Evolutionary conservation across 352 stramenopile species (phyloP).

Genomic region (Phytophthora sojae): DNA sequence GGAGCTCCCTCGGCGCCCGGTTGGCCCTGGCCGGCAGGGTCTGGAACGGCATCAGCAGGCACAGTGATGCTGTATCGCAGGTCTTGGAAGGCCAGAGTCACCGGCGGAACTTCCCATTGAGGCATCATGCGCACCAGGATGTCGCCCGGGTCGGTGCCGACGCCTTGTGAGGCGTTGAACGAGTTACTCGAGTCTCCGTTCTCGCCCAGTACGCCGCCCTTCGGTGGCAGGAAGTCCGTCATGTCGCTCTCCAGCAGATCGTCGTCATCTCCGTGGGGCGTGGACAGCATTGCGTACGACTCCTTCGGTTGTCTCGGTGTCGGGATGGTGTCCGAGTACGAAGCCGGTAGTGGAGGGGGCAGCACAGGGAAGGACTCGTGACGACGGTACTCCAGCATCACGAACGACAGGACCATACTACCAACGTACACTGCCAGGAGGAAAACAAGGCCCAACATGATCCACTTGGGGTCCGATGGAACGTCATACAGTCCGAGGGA

Average conservation of each 20-base stretch:
- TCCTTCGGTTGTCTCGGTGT: conserved; percentile 34
- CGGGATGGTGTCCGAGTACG: conserved; percentile 15
- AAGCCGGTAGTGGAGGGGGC: conserved; percentile 12
- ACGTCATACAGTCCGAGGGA: conserved; percentile 51
- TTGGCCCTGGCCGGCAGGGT: conserved; percentile 15
- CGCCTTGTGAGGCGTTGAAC: conserved; percentile 31
- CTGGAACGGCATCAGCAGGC: conserved; percentile 20
- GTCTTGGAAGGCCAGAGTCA: conserved; percentile 61
- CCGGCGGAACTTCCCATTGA: conserved; percentile 40
- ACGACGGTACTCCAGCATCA: conserved; percentile 48
- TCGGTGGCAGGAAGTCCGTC: conserved; percentile 12
- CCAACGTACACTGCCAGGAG: conserved; percentile 36
- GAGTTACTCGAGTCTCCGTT: conserved; percentile 23
- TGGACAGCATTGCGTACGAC: conserved; percentile 49
- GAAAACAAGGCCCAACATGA: conserved; percentile 43
- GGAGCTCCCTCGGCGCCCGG: conserved; percentile 29
- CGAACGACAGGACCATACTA: conserved; percentile 43
- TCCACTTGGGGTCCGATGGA: conserved; percentile 46
- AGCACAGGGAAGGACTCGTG: conserved; percentile 30
- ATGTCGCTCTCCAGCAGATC: conserved; percentile 40
- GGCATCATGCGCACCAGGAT: conserved; percentile 30
- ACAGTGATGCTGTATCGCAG: conserved; percentile 44
- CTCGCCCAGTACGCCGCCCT: conserved; percentile 10
- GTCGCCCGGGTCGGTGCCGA: conserved; percentile 25
- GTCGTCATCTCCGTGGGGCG: conserved; percentile 34